Evolutionary conservation across 2,329 filamentous ascomycete genomes (phyloP).

Genomic region (Talaromyces pinophilus): DNA sequence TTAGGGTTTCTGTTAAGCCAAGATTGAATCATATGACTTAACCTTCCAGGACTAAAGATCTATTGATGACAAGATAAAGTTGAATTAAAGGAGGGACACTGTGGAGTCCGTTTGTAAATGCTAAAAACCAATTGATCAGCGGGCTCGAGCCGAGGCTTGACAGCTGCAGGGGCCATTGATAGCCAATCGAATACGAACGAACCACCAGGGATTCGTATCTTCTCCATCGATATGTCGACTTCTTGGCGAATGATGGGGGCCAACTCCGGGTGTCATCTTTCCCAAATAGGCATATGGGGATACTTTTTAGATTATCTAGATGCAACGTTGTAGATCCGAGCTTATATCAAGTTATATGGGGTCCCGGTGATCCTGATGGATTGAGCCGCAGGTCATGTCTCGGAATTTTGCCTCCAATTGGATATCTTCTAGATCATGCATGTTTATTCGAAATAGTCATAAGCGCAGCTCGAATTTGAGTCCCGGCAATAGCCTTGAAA

Average conservation of each 20-base stretch:
- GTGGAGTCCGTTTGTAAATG: background rate
- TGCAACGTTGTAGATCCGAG: slow-evolving; percentile 1
- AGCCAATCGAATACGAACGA: background rate
- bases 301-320: background rate
- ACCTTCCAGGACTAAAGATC: background rate
- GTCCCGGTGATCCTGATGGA: background rate
- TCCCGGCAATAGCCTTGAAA: background rate
- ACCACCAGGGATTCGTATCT: background rate
- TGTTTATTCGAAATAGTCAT: background rate
- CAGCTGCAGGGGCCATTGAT: background rate
- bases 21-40: background rate
- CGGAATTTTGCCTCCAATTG: background rate
- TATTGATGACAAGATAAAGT: background rate
- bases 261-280: background rate
- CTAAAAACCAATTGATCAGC: background rate
- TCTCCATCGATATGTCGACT: background rate
- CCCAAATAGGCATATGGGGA: background rate
- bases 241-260: slow-evolving; percentile 1
- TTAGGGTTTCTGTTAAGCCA: background rate
- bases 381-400: slow-evolving; percentile 2
- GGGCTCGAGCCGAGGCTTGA: background rate
- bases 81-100: background rate
- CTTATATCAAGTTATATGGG: background rate
- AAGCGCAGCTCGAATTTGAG: background rate
- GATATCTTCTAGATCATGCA: background rate